Conservation (phyloP, 768 basidiomycete species). For the Hypholoma fasciculare region DNA sequence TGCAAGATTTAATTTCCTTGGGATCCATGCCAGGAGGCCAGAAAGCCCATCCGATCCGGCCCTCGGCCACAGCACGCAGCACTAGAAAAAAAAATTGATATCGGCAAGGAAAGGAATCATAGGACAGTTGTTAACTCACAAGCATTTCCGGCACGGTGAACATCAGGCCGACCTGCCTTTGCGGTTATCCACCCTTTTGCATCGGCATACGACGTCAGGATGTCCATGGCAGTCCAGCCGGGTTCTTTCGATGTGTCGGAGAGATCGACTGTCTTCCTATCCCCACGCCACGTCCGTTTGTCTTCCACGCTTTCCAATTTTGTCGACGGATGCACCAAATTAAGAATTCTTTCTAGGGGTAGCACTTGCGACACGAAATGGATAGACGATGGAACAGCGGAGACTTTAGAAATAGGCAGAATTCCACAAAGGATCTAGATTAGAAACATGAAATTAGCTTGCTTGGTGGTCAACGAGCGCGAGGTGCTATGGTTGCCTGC, state of each 20-base stretch:
- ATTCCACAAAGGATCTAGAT: constrained; percentile 68
- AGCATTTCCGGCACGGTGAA: constrained; percentile 86
- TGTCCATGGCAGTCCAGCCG: constrained; percentile 84
- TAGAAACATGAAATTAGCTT: neutral
- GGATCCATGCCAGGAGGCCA: constrained; percentile 62
- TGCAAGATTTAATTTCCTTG: constrained; percentile 22
- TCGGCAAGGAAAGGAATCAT: neutral
- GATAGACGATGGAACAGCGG: constrained; percentile 85
- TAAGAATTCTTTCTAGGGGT: constrained; percentile 75
- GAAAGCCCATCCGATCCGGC: constrained; percentile 80
- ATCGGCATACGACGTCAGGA: constrained; percentile 76
- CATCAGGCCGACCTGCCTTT: constrained; percentile 86
- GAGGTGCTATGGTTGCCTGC: constrained; percentile 48
- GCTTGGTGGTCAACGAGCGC: neutral
- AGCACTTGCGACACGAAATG: constrained; percentile 64
- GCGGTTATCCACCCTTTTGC: constrained; percentile 87
- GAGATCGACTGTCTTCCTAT: constrained; percentile 28
- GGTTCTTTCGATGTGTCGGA: constrained; percentile 19
- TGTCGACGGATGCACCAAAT: constrained; percentile 52
- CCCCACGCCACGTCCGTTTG: constrained; percentile 80
- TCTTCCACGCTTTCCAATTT: constrained; percentile 42
- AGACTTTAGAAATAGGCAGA: constrained; percentile 79
- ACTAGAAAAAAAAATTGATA: constrained; percentile 43
- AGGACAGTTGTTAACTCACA: constrained; percentile 52
- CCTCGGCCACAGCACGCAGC: constrained; percentile 81